A percentile compares a stretch with the other conserved stretches of the same genome.
Evolutionary conservation across 2,329 filamentous ascomycete genomes (phyloP).

Genomic region (Penicillium expansum): DNA sequence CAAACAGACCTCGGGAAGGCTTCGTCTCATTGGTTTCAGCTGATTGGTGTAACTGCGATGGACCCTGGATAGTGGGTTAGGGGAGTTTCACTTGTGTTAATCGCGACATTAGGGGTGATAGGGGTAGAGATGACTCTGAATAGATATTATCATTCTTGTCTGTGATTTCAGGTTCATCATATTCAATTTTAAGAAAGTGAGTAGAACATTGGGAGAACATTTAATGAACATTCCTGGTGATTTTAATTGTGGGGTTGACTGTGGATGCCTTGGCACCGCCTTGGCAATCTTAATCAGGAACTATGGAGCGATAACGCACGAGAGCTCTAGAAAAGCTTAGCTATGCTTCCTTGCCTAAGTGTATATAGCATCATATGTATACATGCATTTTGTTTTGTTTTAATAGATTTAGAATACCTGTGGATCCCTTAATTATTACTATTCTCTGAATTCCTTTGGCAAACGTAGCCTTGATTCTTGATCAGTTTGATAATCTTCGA

Average conservation of each 20-base stretch:
- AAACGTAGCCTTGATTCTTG: not conserved
- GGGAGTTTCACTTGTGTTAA: not conserved
- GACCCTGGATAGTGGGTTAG: not conserved
- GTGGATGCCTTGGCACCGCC: not conserved
- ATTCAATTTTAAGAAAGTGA: not conserved
- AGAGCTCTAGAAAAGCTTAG: not conserved
- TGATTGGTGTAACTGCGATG: not conserved
- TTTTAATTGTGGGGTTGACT: not conserved
- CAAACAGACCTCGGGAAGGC: not conserved
- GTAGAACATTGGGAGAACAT: not conserved
- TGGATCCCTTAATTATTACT: too few species aligned
- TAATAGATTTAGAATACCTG: not conserved
- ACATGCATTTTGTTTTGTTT: not conserved
- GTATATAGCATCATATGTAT: too few species aligned
- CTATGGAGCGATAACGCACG: not conserved
- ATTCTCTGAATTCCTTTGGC: not conserved
- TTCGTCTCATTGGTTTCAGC: not conserved
- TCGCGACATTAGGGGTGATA: too few species aligned
- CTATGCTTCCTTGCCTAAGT: not conserved
- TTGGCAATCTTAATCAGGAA: not conserved
- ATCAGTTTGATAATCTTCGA: not conserved
- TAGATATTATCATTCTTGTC: not conserved
- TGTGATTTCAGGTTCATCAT: not conserved
- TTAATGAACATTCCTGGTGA: not conserved
- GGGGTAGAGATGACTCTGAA: too few species aligned